Percentiles rank a stretch among this genome's conserved stretches.
phyloP scores from a whole-genome alignment of 106 monocot genomes.

The Dendrobium officinale region DNA sequence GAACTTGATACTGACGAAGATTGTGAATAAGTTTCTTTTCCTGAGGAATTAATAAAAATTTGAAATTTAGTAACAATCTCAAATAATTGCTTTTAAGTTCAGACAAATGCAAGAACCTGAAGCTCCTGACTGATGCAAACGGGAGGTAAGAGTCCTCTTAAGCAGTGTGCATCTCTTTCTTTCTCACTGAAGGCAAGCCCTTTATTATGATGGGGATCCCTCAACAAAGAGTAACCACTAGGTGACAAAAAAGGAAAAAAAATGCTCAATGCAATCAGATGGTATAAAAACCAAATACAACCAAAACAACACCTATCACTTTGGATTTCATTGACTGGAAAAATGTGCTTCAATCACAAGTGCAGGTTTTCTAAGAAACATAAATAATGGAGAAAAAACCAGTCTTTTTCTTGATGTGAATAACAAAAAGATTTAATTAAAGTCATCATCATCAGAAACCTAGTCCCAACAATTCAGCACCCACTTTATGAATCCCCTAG shows the following conservation, averaged over 20 bases:
- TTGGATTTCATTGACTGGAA: no score
- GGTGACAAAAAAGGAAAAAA: neutral
- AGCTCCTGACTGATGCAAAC: slow-evolving; percentile 16
- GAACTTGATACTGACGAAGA: slow-evolving; percentile 26
- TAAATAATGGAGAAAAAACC: no score
- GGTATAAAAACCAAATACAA: no score
- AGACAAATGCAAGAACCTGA: slow-evolving; percentile 7
- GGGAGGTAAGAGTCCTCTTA: slow-evolving; percentile 21
- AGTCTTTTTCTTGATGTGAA: no score
- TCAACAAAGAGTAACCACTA: slow-evolving; percentile 23
- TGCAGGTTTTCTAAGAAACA: no score
- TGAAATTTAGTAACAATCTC: neutral
- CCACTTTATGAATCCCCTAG: no score
- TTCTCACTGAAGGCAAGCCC: slow-evolving; percentile 25
- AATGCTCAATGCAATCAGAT: neutral
- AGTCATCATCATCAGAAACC: no score
- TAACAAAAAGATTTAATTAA: no score
- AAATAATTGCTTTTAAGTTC: slow-evolving; percentile 3
- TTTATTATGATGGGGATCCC: slow-evolving; percentile 28
- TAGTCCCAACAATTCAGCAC: no score
- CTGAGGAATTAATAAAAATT: neutral
- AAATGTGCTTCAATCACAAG: no score
- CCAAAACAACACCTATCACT: no score
- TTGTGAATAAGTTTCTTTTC: slow-evolving; percentile 23
- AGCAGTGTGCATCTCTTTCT: slow-evolving; percentile 22